Conservation (phyloP, 306 rosid genomes). For the Vigna radiata region DNA sequence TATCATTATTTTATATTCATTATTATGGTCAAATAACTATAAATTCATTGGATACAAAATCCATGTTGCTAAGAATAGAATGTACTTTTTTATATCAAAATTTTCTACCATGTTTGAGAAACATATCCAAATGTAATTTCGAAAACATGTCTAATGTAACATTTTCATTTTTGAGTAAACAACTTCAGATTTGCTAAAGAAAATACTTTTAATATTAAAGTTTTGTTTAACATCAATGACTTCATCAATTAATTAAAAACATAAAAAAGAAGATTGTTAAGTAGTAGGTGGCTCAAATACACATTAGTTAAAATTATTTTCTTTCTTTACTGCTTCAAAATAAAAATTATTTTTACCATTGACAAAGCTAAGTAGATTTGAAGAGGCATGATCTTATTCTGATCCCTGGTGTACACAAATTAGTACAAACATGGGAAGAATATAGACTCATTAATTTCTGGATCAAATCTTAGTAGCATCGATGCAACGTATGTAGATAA, state of each 20-base stretch:
- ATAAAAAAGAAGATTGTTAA: too few relatives aligned
- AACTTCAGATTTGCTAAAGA: too few relatives aligned
- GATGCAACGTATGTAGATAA: background rate
- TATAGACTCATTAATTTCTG: background rate
- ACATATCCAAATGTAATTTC: background rate
- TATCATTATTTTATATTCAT: too few relatives aligned
- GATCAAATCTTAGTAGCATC: background rate
- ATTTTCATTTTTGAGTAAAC: background rate
- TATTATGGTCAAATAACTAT: too few relatives aligned
- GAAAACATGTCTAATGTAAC: too few relatives aligned
- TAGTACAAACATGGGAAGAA: background rate
- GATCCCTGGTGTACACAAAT: background rate
- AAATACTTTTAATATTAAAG: too few relatives aligned
- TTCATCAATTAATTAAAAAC: background rate
- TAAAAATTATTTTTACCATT: background rate
- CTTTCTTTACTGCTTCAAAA: background rate
- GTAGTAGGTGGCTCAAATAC: too few relatives aligned
- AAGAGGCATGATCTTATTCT: background rate
- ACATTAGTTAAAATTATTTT: too few relatives aligned
- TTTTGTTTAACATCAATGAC: background rate
- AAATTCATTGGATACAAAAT: too few relatives aligned
- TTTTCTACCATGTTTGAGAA: background rate
- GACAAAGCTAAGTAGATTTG: background rate
- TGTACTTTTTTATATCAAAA: too few relatives aligned
- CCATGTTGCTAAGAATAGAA: too few relatives aligned